Conservation (phyloP, 2,329 filamentous ascomycete genomes). For the Aspergillus fructus region DNA sequence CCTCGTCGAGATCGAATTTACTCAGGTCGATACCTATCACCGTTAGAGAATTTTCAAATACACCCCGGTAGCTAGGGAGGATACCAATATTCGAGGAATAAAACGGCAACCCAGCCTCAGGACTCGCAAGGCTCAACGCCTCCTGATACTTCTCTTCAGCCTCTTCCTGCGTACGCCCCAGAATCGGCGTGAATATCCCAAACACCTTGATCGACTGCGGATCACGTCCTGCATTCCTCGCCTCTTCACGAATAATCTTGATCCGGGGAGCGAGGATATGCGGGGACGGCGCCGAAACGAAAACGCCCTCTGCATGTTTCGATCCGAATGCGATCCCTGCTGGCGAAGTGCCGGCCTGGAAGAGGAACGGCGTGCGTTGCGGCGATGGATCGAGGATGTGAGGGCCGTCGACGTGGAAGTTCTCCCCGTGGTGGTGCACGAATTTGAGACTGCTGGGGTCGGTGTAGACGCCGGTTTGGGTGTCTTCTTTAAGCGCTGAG, state of each 20-base stretch:
- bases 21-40: constrained; percentile 60
- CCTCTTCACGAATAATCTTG: constrained; percentile 55
- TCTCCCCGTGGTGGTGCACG: constrained; percentile 62
- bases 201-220: constrained; percentile 59
- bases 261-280: constrained; percentile 52
- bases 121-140: constrained; percentile 47
- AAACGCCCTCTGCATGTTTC: constrained; percentile 61
- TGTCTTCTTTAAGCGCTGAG: constrained; percentile 56
- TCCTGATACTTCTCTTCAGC: constrained; percentile 54
- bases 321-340: constrained; percentile 59
- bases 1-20: constrained; percentile 57
- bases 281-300: constrained; percentile 56
- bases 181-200: constrained; percentile 50
- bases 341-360: constrained; percentile 60
- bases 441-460: constrained; percentile 59
- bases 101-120: not conserved
- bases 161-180: constrained; percentile 53
- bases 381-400: constrained; percentile 57
- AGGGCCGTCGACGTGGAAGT: constrained; percentile 46
- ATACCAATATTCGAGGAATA: not conserved
- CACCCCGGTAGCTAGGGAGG: fast-evolving
- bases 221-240: constrained; percentile 53
- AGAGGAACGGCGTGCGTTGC: constrained; percentile 57
- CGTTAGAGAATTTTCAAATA: not conserved
- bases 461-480: constrained; percentile 55